Base-by-base conservation (phyloP, 306 rosid species). In the Prunus kanzakura region DNA sequence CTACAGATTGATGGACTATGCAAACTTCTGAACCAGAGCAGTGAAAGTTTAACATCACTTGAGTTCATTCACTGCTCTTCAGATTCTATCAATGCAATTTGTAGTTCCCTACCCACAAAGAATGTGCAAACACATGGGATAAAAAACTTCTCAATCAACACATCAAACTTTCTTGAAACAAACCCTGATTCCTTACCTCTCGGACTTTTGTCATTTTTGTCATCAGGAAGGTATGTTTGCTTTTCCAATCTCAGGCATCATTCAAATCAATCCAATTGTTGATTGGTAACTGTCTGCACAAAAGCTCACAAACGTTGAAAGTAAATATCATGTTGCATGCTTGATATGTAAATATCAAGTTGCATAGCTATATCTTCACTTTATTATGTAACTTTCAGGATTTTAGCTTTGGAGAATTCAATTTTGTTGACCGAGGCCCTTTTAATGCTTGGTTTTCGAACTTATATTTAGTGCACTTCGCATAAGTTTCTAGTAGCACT, bases 61-160 rank as follows among this genome's bases (percentile, higher is more conserved):
- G 96, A 92, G 74, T 86, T 95, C 82, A 67, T 80, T 87, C 86
- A 90, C 89, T 92, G 97, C 83, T 90, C 91, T 64, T 72, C 83
- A 57, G 76, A 80, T 72, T 88, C 80, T 79, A 23, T 94, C 15
- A 77, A 87, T 69, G 83, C 78, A 72, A 78, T 94, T 84, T 87
- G 84, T 85, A 81, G 78, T 75, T 88, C 95, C 84, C 46, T 94
- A 56, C 69, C 71, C 52, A 62, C 64, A 61, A 81, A 86, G 46
- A 74, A 82, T 72, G 78, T 62, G 64, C 87, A 82, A 76, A 85
- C 81, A 72, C 91, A 91, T 75, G 90, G 86, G 79, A 84, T 94
- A 69, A 81, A 85, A 45, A 84, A 88, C 88, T 84, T 94, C 79
- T 89, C 98, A 74, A 85, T 94, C 69, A 83, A 69, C 45, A 41